Evolutionary conservation across 2,329 filamentous ascomycete species (phyloP).

Genomic region (Diplodia corticola): DNA sequence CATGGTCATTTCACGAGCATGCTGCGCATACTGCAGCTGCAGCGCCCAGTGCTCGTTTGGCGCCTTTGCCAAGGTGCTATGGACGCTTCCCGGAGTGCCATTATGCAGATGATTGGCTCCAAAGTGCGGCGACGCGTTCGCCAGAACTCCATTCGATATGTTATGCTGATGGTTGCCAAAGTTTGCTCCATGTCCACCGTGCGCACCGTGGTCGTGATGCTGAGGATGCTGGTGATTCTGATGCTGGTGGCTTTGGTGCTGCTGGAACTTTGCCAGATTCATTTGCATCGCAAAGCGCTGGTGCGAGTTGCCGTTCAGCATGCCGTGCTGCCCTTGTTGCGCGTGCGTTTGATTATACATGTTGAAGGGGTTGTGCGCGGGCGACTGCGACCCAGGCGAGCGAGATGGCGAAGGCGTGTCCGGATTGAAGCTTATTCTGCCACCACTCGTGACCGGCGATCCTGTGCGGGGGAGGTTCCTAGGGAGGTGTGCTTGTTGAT

Average conservation of each 20-base stretch:
- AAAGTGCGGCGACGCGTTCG: slow-evolving; percentile 65
- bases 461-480: slow-evolving; percentile 49
- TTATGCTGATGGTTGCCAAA: slow-evolving; percentile 63
- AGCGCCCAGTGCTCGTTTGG: slow-evolving; percentile 78
- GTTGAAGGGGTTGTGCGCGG: slow-evolving; percentile 49
- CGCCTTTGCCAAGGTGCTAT: slow-evolving; percentile 59
- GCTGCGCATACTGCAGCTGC: slow-evolving; percentile 78
- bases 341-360: slow-evolving; percentile 71
- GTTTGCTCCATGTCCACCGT: slow-evolving; percentile 48
- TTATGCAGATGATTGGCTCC: slow-evolving; percentile 61
- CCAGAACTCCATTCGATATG: slow-evolving; percentile 61
- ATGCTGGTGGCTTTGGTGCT: slow-evolving; percentile 56
- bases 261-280: slow-evolving; percentile 70
- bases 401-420: slow-evolving; percentile 60
- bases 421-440: slow-evolving; percentile 46
- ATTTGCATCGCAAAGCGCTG: slow-evolving; percentile 55
- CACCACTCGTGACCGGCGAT: slow-evolving; percentile 46
- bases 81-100: slow-evolving; percentile 56
- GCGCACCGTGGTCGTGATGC: slow-evolving; percentile 56
- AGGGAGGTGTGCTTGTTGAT: slow-evolving; percentile 48
- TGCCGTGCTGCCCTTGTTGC: slow-evolving; percentile 71
- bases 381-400: slow-evolving; percentile 55
- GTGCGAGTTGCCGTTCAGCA: slow-evolving; percentile 71
- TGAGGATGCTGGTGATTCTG: slow-evolving; percentile 61
- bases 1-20: slow-evolving; percentile 68